Base-by-base conservation (phyloP, 306 rosid genomes). In the Leucaena leucocephala region DNA sequence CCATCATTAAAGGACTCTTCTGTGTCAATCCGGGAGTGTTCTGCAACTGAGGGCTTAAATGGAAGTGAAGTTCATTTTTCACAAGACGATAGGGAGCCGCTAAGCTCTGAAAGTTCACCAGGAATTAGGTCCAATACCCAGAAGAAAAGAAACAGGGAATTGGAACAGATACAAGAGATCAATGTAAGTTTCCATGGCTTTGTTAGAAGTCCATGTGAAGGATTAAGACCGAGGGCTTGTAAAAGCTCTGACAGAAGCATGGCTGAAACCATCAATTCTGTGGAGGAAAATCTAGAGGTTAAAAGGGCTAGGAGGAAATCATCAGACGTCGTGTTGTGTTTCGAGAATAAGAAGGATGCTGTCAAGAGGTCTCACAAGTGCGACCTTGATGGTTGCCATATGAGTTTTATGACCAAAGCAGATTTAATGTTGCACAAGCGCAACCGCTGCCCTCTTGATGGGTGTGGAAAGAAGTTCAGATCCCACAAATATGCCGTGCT, bases 391-490 rank as follows among this genome's bases (percentile, higher is more conserved):
- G 89, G 96, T 74, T 95, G 99, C 77, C 82, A 78, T 74, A 90
- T 93, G 99, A 88, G 98, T 83, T 95, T 95, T 68, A 65, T 36
- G 59, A 87, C 94, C 0, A 93, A 84, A 91, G 91, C 84, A 1
- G 96, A 90, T 85, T 84, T 95, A 78, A 68, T 17, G 61, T 33
- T 91, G 80, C 99, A 95, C 87, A 95, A 91, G 80, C 90, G 89
- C 33, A 93, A 95, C 85, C 85, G 84, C 61, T 95, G 99, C 79
- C 94, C 98, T 6, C 87, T 88, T 75, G 87, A 95, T 84, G 98
- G 98, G 78, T 95, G 99, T 66, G 92, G 98, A 75, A 95, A 91
- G 90, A 91, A 86, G 84, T 95, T 95, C 91, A 89, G 98, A 76
- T 86, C 96, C 57, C 99, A 95, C 88, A 95, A 90, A 75, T 95